Base-by-base conservation (phyloP, 768 basidiomycete species). In the Leccinum subgranulosum region DNA sequence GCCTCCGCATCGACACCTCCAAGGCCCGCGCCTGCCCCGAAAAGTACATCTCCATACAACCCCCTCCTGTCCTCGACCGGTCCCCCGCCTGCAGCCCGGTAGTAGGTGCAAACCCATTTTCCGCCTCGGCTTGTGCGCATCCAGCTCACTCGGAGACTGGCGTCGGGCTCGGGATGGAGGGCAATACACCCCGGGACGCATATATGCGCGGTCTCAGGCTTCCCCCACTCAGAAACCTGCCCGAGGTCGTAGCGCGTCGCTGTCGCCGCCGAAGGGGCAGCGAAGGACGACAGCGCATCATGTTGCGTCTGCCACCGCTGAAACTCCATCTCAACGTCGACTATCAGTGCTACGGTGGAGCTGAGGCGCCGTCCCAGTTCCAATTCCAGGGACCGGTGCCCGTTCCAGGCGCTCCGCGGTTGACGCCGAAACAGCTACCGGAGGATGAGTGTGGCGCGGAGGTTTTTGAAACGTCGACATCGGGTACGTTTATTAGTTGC, bases 1-100 rank as follows among this genome's bases (percentile, higher is more conserved):
- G 76, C 17, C 79, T 85, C 14, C 61, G 56, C 33, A 69, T 86
- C 47, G 73, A 81, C 66, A 75, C 76, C 28, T 54, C 62, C 5
- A 72, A 69, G 31, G 84, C 84, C 1, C 66, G 72, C 19, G 54
- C 63, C 2, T 79, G 79, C 53, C 75, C 79, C 5, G 71, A 69
- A 12, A 65, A 59, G 33, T 61, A 69, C 8, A 72, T 85, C 55
- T 79, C 81, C 55, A 3, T 1, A 0, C 19, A 27, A 0, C 33
- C 66, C 21, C 52, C 34, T 14, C 58, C 63, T 8, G 54, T 68
- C 56, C 9, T 66, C n/a, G 66, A 60, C 64, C 3, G 31, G 72
- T 33, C 80, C n/a, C n/a, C 41, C 79, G 56, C 66, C 76, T 10
- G 74, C 75, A 12, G 28, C 14, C 65, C 77, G 31, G 59, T 8